A percentile compares a stretch with the other conserved stretches of the same genome.
Conservation (phyloP, 306 rosid genomes). For the Malus orientalis region DNA sequence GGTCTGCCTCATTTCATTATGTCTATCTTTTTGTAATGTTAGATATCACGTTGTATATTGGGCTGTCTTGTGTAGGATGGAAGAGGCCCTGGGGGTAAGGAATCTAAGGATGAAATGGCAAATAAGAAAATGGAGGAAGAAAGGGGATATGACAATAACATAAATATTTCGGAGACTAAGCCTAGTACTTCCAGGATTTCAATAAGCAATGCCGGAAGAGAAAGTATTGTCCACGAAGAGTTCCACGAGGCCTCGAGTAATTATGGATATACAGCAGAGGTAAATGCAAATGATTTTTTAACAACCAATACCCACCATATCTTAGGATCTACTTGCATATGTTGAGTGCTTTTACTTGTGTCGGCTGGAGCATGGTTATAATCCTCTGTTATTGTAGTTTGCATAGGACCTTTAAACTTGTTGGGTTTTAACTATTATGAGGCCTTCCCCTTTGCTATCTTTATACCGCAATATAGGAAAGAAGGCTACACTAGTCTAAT, state of each 20-base stretch:
- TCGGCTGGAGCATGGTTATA: background rate
- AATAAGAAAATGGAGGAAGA: constrained; percentile 22
- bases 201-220: constrained; percentile 22
- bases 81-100: constrained; percentile 33
- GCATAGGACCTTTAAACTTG: background rate
- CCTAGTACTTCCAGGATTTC: constrained; percentile 20
- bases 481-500: background rate
- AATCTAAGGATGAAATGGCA: constrained; percentile 27
- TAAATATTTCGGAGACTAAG: constrained; percentile 28
- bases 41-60: constrained; percentile 9
- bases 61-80: constrained; percentile 46
- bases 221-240: constrained; percentile 17
- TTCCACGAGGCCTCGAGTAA: constrained; percentile 12
- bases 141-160: constrained; percentile 11
- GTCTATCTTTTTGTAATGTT: constrained; percentile 5
- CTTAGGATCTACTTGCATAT: background rate
- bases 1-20: background rate
- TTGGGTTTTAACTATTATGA: background rate
- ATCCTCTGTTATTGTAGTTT: background rate
- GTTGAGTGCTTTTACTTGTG: background rate
- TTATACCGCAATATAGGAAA: background rate
- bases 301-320: background rate
- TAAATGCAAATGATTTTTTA: constrained; percentile 10
- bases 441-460: background rate
- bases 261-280: constrained; percentile 35